Conservation (phyloP, 2,329 filamentous ascomycete species). For the Stylonectria norvegica region DNA sequence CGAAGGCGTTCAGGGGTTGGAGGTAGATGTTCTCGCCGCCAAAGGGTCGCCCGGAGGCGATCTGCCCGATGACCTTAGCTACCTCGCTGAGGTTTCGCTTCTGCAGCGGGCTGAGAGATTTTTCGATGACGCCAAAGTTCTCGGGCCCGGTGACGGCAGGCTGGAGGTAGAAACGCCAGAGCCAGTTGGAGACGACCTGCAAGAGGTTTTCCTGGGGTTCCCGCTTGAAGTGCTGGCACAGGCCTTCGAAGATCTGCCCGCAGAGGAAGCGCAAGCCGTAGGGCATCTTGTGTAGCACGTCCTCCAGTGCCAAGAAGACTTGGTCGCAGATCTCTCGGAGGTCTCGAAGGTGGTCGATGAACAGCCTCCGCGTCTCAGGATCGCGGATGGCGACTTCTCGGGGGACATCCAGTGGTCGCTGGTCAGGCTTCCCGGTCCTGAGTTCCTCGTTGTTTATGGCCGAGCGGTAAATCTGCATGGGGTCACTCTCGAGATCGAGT, state of each 20-base stretch:
- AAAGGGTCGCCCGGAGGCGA: slow-evolving; percentile 84
- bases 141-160: slow-evolving; percentile 87
- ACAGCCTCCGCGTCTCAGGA: slow-evolving; percentile 83
- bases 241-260: slow-evolving; percentile 76
- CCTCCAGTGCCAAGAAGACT: slow-evolving; percentile 78
- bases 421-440: slow-evolving; percentile 79
- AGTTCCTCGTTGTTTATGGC: slow-evolving; percentile 97
- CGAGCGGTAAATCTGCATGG: slow-evolving; percentile 93
- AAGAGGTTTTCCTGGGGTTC: slow-evolving; percentile 76
- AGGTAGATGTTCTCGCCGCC: slow-evolving; percentile 94
- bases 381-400: slow-evolving; percentile 95
- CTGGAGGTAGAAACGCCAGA: slow-evolving; percentile 92
- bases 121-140: slow-evolving; percentile 88
- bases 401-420: slow-evolving; percentile 77
- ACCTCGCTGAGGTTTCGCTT: slow-evolving; percentile 91
- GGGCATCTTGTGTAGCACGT: slow-evolving; percentile 81
- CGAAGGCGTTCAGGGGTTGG: slow-evolving; percentile 88
- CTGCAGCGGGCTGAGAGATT: slow-evolving; percentile 81
- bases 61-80: slow-evolving; percentile 84
- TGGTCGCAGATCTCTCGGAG: slow-evolving; percentile 92
- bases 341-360: slow-evolving; percentile 92
- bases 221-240: slow-evolving; percentile 72
- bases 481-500: slow-evolving; percentile 92
- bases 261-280: slow-evolving; percentile 89
- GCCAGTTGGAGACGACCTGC: slow-evolving; percentile 82